These are phyloP conservation scores for Camelina neglecta DNA, from an alignment of 345 rosid genomes.

Conservation along the genomic window DNA sequence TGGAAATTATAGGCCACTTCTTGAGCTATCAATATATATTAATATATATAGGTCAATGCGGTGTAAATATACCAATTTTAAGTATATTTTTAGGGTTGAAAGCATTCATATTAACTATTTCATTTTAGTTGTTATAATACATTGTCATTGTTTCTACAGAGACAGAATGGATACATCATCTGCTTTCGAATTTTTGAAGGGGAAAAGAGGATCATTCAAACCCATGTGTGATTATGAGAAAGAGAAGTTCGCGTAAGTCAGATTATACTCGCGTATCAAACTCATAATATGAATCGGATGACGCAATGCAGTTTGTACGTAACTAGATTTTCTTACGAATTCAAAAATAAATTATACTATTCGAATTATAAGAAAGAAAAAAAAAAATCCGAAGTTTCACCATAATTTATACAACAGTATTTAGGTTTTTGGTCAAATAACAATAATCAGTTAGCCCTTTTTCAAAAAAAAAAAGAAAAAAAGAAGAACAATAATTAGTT, in stretches of 20 bases:
- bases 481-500: not conserved
- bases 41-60: not conserved
- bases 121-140: not conserved
- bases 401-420: not conserved
- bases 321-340: not conserved
- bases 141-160: not conserved
- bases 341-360: too few relatives aligned
- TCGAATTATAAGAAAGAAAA: too few relatives aligned
- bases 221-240: not conserved
- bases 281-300: not conserved
- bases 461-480: too few relatives aligned
- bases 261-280: not conserved
- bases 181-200: not conserved
- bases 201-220: not conserved
- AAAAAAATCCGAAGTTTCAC: not conserved
- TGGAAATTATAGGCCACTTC: constrained; percentile 27
- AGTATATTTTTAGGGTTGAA: not conserved
- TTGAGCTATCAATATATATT: constrained; percentile 16
- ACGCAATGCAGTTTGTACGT: not conserved
- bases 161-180: not conserved
- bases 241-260: not conserved
- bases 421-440: too few relatives aligned
- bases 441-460: not conserved
- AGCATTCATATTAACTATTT: constrained; percentile 1
- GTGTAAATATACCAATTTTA: not conserved